Conservation (phyloP, 441 rosid species). For the Jatropha multifida region DNA sequence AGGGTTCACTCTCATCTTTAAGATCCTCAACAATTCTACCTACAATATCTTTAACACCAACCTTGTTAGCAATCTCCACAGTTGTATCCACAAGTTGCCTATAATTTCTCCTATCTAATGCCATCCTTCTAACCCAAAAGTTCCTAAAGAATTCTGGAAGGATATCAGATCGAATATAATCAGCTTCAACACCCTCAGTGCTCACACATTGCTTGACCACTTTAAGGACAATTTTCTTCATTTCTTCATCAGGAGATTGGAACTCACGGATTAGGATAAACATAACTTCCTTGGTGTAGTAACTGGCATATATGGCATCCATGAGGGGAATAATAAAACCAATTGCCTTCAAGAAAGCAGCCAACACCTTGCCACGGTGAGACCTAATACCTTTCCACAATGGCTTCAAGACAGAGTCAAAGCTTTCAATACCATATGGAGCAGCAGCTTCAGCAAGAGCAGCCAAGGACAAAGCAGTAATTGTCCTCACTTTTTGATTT, state of each 20-base stretch:
- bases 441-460: conserved; percentile 99
- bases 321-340: conserved; percentile 96
- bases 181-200: conserved; percentile 95
- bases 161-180: conserved; percentile 80
- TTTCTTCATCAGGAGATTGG: conserved; percentile 98
- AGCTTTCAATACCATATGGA: conserved; percentile 97
- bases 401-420: conserved; percentile 91
- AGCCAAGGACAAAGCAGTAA: conserved; percentile 93
- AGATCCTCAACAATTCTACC: conserved; percentile 90
- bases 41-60: conserved; percentile 89
- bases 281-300: conserved; percentile 95
- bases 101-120: conserved; percentile 85
- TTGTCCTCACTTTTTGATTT: conserved; percentile 95
- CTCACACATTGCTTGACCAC: conserved; percentile 98
- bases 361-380: conserved; percentile 95
- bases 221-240: conserved; percentile 94
- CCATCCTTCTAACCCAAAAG: conserved; percentile 97
- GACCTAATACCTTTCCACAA: conserved; percentile 97
- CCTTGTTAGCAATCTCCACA: conserved; percentile 92
- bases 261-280: conserved; percentile 85
- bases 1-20: conserved; percentile 92
- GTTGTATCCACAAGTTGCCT: conserved; percentile 96
- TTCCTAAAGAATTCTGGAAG: conserved; percentile 88
- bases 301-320: conserved; percentile 95
- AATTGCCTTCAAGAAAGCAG: conserved; percentile 96